These are phyloP conservation scores for Diaporthe nobilis DNA, from an alignment of 2,329 filamentous ascomycete genomes.

Conservation along the genomic window DNA sequence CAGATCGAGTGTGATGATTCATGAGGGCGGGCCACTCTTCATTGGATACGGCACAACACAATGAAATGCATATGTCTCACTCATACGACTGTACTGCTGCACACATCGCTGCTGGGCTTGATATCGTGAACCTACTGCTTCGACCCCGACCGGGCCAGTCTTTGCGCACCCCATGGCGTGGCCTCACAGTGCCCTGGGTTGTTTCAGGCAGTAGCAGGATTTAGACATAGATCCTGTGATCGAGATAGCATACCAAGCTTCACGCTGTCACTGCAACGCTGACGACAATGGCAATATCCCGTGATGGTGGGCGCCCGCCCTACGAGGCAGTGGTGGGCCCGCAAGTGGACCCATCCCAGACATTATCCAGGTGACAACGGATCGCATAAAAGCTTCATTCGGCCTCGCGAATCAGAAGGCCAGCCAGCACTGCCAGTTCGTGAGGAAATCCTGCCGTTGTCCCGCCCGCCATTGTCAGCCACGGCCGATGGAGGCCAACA, in stretches of 20 bases:
- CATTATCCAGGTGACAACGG: too few relatives aligned
- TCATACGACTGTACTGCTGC: background rate
- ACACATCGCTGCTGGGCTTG: background rate
- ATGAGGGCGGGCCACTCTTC: slow-evolving; percentile 6
- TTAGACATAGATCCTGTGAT: slow-evolving; percentile 24
- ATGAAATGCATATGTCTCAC: slow-evolving; percentile 11
- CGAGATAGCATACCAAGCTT: slow-evolving; percentile 13
- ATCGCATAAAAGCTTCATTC: slow-evolving; percentile 9
- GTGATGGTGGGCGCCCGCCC: background rate
- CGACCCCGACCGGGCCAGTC: background rate
- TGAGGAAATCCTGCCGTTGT: slow-evolving; percentile 3
- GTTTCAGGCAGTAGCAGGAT: slow-evolving; percentile 15
- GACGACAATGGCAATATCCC: background rate
- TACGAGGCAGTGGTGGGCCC: slow-evolving; percentile 9
- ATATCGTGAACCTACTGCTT: background rate
- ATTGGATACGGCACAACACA: background rate
- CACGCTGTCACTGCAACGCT: slow-evolving; percentile 13
- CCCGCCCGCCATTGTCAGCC: slow-evolving; percentile 5
- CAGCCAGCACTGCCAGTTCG: background rate
- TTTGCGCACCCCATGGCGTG: slow-evolving; percentile 7
- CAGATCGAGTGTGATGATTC: slow-evolving; percentile 14
- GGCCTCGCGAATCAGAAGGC: slow-evolving; percentile 12
- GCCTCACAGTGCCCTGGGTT: too few relatives aligned
- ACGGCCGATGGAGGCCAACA: background rate
- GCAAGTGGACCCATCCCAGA: background rate